A percentile compares a stretch with the other conserved stretches of the same genome.
phyloP scores from a whole-genome alignment of 805 yeast species.

The Myxozyma geophila region DNA sequence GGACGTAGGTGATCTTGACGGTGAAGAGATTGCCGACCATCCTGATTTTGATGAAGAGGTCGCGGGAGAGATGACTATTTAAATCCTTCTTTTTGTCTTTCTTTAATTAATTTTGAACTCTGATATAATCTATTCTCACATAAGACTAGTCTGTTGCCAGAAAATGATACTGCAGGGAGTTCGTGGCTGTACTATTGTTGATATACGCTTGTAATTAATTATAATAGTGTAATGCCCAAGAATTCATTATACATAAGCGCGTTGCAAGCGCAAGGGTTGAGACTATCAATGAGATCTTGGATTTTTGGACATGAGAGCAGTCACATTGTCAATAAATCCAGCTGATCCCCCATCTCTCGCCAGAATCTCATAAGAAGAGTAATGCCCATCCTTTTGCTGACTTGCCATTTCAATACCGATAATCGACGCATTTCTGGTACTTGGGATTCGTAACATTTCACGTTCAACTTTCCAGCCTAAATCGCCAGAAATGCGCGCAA shows the following conservation, averaged over 20 bases:
- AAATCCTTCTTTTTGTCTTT: background rate
- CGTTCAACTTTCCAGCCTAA: conserved; percentile 86
- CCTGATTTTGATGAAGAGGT: conserved; percentile 30
- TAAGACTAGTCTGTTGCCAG: background rate
- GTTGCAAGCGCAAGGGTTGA: too few relatives aligned
- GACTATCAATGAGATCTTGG: conserved; percentile 67
- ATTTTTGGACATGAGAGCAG: conserved; percentile 67
- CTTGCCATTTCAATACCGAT: conserved; percentile 61
- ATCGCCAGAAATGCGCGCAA: conserved; percentile 63
- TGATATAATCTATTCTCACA: background rate
- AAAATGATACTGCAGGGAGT: background rate
- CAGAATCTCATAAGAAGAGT: conserved; percentile 60
- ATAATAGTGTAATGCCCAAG: background rate
- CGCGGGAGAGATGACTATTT: conserved; percentile 37
- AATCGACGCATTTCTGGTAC: conserved; percentile 90
- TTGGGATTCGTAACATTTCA: conserved; percentile 90
- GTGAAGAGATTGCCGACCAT: conserved; percentile 15
- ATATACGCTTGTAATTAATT: background rate
- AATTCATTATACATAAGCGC: background rate
- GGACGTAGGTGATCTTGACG: conserved; percentile 8
- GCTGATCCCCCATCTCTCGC: conserved; percentile 86
- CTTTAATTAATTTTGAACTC: too few relatives aligned
- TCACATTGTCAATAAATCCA: conserved; percentile 83
- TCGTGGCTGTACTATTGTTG: background rate
- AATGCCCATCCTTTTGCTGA: conserved; percentile 22